These are phyloP conservation scores for Ustilago vetiveriae DNA, from an alignment of 1,284 basidiomycete genomes.

Conservation along the genomic window DNA sequence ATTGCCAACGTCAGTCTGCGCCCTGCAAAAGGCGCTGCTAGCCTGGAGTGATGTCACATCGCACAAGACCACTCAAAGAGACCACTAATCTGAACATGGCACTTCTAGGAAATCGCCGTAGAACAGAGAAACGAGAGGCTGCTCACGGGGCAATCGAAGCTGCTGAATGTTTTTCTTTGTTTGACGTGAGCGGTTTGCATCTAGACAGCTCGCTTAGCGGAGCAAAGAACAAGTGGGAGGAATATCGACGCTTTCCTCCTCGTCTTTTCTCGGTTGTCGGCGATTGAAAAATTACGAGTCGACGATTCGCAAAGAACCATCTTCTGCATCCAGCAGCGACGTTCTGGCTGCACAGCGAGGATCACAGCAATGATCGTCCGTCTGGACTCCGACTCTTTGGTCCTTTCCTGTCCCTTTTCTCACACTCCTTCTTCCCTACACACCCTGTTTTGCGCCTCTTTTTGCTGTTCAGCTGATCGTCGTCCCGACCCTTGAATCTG, in stretches of 20 bases:
- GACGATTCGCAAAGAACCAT: too few species aligned
- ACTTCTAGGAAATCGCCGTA: too few species aligned
- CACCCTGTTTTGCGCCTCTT: background rate
- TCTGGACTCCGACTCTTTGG: background rate
- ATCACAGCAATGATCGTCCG: slow-evolving; percentile 1
- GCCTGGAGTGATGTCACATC: too few species aligned
- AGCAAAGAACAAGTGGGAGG: background rate
- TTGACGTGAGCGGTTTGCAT: background rate
- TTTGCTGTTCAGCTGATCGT: background rate
- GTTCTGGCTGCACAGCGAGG: background rate
- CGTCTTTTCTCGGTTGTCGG: too few species aligned
- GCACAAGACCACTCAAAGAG: too few species aligned
- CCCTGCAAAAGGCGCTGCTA: too few species aligned
- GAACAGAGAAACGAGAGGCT: too few species aligned
- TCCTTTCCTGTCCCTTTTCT: background rate
- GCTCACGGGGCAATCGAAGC: background rate
- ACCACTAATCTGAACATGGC: too few species aligned
- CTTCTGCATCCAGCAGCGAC: background rate
- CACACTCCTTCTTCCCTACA: too few species aligned
- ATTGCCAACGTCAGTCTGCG: too few species aligned
- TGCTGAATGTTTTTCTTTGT: background rate
- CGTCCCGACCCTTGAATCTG: background rate
- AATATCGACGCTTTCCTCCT: background rate
- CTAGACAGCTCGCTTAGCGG: background rate
- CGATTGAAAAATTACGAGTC: too few species aligned